These are phyloP conservation scores for Rhizopogon vulgaris DNA, from an alignment of 768 basidiomycete genomes.

Conservation along the genomic window DNA sequence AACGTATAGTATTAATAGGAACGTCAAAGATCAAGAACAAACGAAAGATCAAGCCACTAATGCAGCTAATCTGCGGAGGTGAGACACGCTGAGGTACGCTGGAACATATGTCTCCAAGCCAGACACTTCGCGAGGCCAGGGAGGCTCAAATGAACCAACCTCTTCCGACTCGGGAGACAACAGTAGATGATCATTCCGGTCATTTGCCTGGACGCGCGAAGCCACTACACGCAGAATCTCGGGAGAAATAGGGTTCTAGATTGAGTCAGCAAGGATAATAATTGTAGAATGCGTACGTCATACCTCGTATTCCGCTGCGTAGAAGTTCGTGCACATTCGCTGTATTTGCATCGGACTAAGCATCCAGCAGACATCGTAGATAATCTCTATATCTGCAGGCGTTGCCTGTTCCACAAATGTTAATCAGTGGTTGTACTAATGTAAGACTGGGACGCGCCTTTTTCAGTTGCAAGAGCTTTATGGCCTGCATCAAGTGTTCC, in stretches of 20 bases:
- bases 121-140: slow-evolving; percentile 89
- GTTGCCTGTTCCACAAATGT: slow-evolving; percentile 54
- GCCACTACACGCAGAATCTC: slow-evolving; percentile 97
- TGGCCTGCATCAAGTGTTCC: slow-evolving; percentile 99
- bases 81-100: slow-evolving; percentile 84
- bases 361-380: slow-evolving; percentile 99
- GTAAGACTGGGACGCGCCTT: slow-evolving; percentile 49
- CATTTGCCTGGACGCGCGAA: slow-evolving; percentile 90
- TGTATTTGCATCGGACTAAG: slow-evolving; percentile 98
- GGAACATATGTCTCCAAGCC: slow-evolving; percentile 96
- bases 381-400: slow-evolving; percentile 94
- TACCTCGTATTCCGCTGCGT: slow-evolving; percentile 98
- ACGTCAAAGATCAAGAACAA: background rate
- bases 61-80: slow-evolving; percentile 82
- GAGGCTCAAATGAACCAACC: slow-evolving; percentile 91
- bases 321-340: slow-evolving; percentile 98
- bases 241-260: slow-evolving; percentile 89
- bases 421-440: slow-evolving; percentile 5
- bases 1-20: background rate
- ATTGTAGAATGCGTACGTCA: slow-evolving; percentile 11
- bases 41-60: slow-evolving; percentile 57
- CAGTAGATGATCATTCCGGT: slow-evolving; percentile 94
- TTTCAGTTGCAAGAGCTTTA: slow-evolving; percentile 95
- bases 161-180: slow-evolving; percentile 96
- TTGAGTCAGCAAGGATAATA: slow-evolving; percentile 3